A percentile compares a stretch with the other conserved stretches of the same genome.
phyloP scores from a whole-genome alignment of 2,329 filamentous ascomycete species.

The Penicillium sp. region DNA sequence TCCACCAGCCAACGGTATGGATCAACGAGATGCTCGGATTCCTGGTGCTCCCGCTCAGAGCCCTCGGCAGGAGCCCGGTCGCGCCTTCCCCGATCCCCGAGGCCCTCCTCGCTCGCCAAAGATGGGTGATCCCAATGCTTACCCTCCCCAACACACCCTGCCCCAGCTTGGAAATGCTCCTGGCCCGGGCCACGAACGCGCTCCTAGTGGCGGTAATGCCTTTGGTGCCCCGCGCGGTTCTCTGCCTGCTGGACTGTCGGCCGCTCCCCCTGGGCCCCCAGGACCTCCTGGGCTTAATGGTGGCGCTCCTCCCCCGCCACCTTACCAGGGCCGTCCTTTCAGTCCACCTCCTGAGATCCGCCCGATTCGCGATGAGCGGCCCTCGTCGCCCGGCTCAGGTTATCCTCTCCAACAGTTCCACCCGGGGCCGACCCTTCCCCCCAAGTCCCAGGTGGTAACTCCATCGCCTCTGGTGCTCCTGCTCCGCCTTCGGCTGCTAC shows the following conservation, averaged over 20 bases:
- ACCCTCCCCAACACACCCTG: constrained; percentile 49
- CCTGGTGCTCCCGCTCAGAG: constrained; percentile 69
- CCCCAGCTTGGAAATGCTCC: constrained; percentile 50
- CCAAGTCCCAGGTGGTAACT: constrained; percentile 25
- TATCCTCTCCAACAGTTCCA: constrained; percentile 80
- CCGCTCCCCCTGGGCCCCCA: constrained; percentile 43
- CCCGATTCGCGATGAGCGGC: constrained; percentile 75
- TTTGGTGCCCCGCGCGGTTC: constrained; percentile 41
- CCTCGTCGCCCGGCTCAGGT: constrained; percentile 84
- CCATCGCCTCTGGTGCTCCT: constrained; percentile 66
- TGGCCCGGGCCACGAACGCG: constrained; percentile 42
- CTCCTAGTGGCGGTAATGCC: constrained; percentile 28
- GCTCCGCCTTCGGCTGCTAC: constrained; percentile 62
- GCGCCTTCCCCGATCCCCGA: constrained; percentile 65
- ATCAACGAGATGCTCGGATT: constrained; percentile 69
- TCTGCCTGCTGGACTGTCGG: constrained; percentile 47
- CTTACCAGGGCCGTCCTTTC: constrained; percentile 64
- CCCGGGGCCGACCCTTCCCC: constrained; percentile 64
- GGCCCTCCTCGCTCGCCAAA: constrained; percentile 58
- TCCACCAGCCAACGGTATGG: constrained; percentile 70
- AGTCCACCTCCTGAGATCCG: constrained; percentile 82
- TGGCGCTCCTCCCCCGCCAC: constrained; percentile 63
- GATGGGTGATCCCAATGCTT: constrained; percentile 52
- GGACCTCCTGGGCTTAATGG: constrained; percentile 50
- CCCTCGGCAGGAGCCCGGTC: constrained; percentile 68